Evolutionary conservation across 2,329 filamentous ascomycete genomes (phyloP).

Genomic region (Penicillium expansum): DNA sequence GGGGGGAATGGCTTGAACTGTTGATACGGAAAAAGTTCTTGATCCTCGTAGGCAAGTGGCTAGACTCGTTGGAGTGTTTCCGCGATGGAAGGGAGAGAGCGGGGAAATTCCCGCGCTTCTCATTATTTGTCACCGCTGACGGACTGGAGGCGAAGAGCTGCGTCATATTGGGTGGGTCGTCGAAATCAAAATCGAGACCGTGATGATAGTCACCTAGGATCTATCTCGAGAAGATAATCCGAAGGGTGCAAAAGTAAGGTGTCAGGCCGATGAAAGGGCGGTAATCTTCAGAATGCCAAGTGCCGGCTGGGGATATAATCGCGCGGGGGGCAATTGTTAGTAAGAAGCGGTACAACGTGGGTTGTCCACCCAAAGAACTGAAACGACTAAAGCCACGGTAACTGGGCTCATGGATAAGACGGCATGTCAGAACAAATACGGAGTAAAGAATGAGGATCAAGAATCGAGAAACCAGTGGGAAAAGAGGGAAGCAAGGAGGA

Average conservation of each 20-base stretch:
- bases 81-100: constrained; percentile 45
- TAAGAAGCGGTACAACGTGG: constrained; percentile 16
- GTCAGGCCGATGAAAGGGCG: constrained; percentile 6
- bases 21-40: constrained; percentile 69
- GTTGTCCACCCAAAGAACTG: constrained; percentile 26
- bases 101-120: constrained; percentile 48
- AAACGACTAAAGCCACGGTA: constrained; percentile 15
- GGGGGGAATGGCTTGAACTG: constrained; percentile 48
- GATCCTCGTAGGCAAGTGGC: constrained; percentile 61
- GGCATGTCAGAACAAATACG: constrained; percentile 17
- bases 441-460: neutral
- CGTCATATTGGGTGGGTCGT: constrained; percentile 36
- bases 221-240: constrained; percentile 3
- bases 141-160: constrained; percentile 43
- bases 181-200: neutral
- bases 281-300: constrained; percentile 13
- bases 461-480: constrained; percentile 4
- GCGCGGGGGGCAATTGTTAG: constrained; percentile 12
- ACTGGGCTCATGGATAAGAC: constrained; percentile 19
- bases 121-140: constrained; percentile 40
- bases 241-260: constrained; percentile 11
- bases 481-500: constrained; percentile 14
- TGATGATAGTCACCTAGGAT: neutral
- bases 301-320: constrained; percentile 19
- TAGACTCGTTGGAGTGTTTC: constrained; percentile 44